Evolutionary conservation across 2,329 filamentous ascomycete species (phyloP), one percentile per base, ranked within the genome.

Genomic region (Daldinia sp.): DNA sequence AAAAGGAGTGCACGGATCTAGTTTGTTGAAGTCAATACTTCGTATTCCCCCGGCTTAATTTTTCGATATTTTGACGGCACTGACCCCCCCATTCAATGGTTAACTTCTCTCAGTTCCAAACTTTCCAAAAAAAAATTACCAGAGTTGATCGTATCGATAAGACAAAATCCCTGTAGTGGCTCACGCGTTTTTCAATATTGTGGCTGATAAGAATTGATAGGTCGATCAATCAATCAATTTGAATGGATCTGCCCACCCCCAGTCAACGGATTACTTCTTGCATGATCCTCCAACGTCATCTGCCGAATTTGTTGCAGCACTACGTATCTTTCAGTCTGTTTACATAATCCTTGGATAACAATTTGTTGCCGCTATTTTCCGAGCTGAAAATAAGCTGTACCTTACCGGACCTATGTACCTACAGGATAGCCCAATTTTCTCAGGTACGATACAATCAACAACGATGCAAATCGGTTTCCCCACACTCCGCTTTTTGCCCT

Each of bases 281-380:
- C 26, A 15, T 48, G 57, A 63, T 63, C 66, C 58, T 62, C 18
- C 28, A 57, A 54, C 60, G 26, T 67, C 37, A 63, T 57, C 57
- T 64, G 51, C 56, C 60, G 60, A 54, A 10, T 26, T 39, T 30
- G 3, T 33, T 60, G 35, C 20, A 41, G 53, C 23, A 41, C 46
- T 4, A 41, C 20, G 20, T 23, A 23, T 35, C 33, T 33, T 2
- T 9, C 30, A 9, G 10, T 26, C 2, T 57, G 46, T 37, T 65
- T 65, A 65, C 58, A 44, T 65, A 65, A 68, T 58, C 60, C 44
- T 42, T 41, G 20, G 39, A 56, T 56, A 58, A 51, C 1, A 23
- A 53, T 23, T 28, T 54, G 56, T 64, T 70, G 70, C 75, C 74
- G 74, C 70, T 56, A 67, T 68, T 77, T 73, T 73, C 75, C 74